Conservation (phyloP, 257 asterid genomes). For the Fraxinus excelsior region DNA sequence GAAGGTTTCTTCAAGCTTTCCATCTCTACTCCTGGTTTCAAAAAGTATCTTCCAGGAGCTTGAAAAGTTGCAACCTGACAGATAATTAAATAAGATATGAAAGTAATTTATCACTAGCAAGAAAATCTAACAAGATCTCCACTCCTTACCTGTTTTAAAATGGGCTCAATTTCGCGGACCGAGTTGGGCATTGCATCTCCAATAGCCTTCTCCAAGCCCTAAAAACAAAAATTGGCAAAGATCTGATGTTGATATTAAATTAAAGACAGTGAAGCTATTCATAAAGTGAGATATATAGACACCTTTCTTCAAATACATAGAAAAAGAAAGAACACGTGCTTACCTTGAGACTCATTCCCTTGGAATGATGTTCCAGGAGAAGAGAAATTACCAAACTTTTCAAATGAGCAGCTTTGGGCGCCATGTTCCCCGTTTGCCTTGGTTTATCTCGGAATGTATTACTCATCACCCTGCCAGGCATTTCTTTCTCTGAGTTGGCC, state of each 20-base stretch:
- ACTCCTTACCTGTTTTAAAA: constrained; percentile 72
- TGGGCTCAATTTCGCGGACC: constrained; percentile 70
- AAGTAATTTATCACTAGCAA: constrained; percentile 11
- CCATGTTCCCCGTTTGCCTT: constrained; percentile 40
- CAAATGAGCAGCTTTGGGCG: constrained; percentile 61
- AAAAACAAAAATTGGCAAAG: constrained; percentile 24
- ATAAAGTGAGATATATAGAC: neutral
- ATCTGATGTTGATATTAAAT: constrained; percentile 17
- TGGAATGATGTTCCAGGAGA: constrained; percentile 66
- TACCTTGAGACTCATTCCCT: constrained; percentile 90
- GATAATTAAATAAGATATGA: constrained; percentile 28
- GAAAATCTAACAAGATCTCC: constrained; percentile 23
- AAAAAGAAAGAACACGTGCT: constrained; percentile 22
- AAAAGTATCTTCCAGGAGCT: constrained; percentile 84
- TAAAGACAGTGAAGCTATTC: constrained; percentile 18
- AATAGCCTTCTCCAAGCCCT: constrained; percentile 94
- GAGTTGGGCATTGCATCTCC: constrained; percentile 76
- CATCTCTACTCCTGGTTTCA: constrained; percentile 69
- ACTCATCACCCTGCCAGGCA: constrained; percentile 41
- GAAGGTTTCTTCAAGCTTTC: constrained; percentile 60
- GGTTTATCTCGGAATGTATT: constrained; percentile 50
- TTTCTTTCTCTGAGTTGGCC: constrained; percentile 61
- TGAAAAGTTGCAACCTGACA: constrained; percentile 70
- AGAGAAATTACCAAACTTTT: constrained; percentile 64
- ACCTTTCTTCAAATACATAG: neutral